Base-by-base conservation (phyloP, 140 eudicot genomes). In the Bidens hawaiensis region DNA sequence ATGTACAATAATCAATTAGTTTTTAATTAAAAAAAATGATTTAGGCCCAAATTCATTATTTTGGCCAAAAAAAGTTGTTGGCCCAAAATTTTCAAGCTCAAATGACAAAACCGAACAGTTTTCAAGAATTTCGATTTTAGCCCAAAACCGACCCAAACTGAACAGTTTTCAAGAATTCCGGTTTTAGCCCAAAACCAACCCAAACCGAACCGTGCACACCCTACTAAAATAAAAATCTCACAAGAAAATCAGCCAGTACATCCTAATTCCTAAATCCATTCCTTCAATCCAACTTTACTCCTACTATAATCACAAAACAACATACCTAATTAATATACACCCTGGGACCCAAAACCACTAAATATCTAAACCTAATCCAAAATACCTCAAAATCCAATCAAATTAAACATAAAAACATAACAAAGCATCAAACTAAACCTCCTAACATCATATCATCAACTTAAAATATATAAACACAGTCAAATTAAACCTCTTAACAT, bases 311-410 rank as follows among this genome's bases (percentile, higher is more conserved):
- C 24, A 43, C 56, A 17, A 63, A 16, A 25, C 2, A 16, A 25
- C 2, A 45, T 18, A 63, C 41, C 45, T 63, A 62, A 22, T 61
- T 6, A 52, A 4, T 62, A 0, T 19, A 59, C 13, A 47, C 41
- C 23, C 8, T 62, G 27, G 24, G 54, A 14, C 56, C 3, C 11
- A 17, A 70, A 38, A 50, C 13, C 16, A 36, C 45, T 62, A 18
- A 62, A 25, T 11, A 52, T 51, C 65, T 41, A 6, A 49, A 65
- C 2, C 48, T 18, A 65, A 48, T 49, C 48, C 70, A 65, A 42
- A 48, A 10, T 47, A 65, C 11, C 45, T 15, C 13, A 14, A 38
- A 38, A 53, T 27, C 27, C 11, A 68, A 42, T 43, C 49, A 63
- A 33, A 15, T 14, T 72, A 5, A 31, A 15, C 18, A 47, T 8